Percentiles rank a stretch among this genome's conserved stretches.
Conservation (phyloP, 805 yeast genomes). For the Lipomyces yamanashiensis region DNA sequence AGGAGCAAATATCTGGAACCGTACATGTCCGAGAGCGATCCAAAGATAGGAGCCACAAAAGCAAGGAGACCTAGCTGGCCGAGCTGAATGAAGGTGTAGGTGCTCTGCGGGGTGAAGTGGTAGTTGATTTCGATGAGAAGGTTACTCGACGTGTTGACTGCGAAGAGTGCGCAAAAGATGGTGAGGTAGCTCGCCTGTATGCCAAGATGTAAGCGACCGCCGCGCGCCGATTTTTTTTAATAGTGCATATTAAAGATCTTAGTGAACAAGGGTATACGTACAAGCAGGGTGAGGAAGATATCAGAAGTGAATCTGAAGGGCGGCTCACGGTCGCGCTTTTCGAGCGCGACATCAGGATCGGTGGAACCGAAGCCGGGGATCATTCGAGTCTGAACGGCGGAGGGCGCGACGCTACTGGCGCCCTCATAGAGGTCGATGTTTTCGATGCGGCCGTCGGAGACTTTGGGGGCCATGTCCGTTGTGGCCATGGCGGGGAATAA, state of each 20-base stretch:
- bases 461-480: background rate
- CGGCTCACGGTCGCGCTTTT: background rate
- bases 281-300: background rate
- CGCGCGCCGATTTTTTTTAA: too few species aligned
- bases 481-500: background rate
- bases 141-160: conserved; percentile 4
- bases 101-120: conserved; percentile 8
- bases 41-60: conserved; percentile 9
- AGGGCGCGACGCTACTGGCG: conserved; percentile 6
- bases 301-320: background rate
- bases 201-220: background rate
- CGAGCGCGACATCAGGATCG: background rate
- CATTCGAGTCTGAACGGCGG: background rate
- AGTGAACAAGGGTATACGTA: conserved; percentile 2
- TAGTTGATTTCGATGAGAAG: background rate
- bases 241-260: too few species aligned
- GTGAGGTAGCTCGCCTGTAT: conserved; percentile 11
- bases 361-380: background rate
- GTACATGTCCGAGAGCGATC: conserved; percentile 4
- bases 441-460: conserved; percentile 1
- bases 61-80: conserved; percentile 13
- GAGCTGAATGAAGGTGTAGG: conserved; percentile 14
- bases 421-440: conserved; percentile 9
- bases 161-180: conserved; percentile 6
- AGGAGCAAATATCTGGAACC: conserved; percentile 10